Evolutionary conservation across 495 filamentous ascomycete species (phyloP).

Genomic region (Tirmania nivea): DNA sequence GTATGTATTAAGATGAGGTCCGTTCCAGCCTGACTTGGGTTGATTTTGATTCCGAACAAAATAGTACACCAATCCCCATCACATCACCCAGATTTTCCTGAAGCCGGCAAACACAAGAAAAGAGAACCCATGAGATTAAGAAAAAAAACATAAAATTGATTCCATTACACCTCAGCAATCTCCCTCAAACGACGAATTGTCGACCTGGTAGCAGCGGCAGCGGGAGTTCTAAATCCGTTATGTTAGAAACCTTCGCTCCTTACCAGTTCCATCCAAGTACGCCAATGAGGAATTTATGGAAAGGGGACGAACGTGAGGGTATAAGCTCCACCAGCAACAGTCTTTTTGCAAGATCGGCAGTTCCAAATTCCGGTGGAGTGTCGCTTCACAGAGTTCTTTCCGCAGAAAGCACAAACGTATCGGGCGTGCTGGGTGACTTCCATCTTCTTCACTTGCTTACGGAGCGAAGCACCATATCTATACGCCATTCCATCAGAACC

Average conservation of each 20-base stretch:
- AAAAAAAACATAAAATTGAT: slow-evolving; percentile 25
- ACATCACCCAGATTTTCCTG: neutral
- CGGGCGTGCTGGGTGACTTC: slow-evolving; percentile 91
- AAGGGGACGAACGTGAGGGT: slow-evolving; percentile 64
- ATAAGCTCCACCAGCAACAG: slow-evolving; percentile 89
- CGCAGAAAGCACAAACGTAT: slow-evolving; percentile 90
- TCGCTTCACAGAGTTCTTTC: slow-evolving; percentile 83
- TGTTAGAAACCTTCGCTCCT: too few relatives aligned
- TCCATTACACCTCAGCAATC: slow-evolving; percentile 76
- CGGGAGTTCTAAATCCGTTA: slow-evolving; percentile 48
- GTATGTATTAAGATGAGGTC: neutral
- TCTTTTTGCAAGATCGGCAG: slow-evolving; percentile 85
- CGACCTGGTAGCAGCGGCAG: slow-evolving; percentile 86
- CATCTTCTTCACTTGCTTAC: slow-evolving; percentile 99
- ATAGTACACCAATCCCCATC: neutral
- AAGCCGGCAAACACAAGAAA: slow-evolving; percentile 18
- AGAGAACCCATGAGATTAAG: slow-evolving; percentile 17
- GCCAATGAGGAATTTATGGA: too few relatives aligned
- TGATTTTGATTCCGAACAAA: neutral
- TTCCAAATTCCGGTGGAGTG: slow-evolving; percentile 88
- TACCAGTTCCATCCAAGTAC: too few relatives aligned
- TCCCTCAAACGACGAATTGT: slow-evolving; percentile 95
- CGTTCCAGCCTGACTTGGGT: neutral
- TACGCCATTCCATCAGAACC: neutral
- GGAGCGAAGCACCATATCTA: slow-evolving; percentile 97